A percentile compares a stretch with the other conserved stretches of the same genome.
Conservation (phyloP, 2,329 filamentous ascomycete genomes). For the Hortaea werneckii region DNA sequence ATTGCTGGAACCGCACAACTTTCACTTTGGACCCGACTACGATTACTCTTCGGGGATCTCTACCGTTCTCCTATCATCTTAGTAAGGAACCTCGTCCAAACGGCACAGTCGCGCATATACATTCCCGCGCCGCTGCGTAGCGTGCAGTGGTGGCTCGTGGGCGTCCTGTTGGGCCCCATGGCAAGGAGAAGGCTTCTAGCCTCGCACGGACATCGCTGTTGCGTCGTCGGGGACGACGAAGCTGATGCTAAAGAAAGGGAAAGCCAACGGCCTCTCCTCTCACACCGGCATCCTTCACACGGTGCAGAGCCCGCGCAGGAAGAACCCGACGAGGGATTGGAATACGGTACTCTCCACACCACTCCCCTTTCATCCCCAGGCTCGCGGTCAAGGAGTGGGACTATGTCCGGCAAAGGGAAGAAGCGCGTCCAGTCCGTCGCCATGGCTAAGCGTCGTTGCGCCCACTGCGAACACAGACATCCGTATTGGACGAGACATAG, state of each 20-base stretch:
- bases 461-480: background rate
- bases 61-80: conserved; percentile 19
- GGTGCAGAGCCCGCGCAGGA: background rate
- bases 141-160: conserved; percentile 27
- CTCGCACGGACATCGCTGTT: background rate
- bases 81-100: conserved; percentile 21
- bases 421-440: conserved; percentile 9
- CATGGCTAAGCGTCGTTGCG: background rate
- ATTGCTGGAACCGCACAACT: background rate
- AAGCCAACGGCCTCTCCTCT: conserved; percentile 5
- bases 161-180: conserved; percentile 25
- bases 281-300: background rate
- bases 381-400: background rate
- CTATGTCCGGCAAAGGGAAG: conserved; percentile 15
- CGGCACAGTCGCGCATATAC: conserved; percentile 18
- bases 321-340: conserved; percentile 6
- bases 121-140: conserved; percentile 19
- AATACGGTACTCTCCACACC: conserved; percentile 12
- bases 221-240: background rate
- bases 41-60: conserved; percentile 18
- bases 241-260: background rate
- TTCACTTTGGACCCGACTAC: conserved; percentile 15
- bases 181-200: conserved; percentile 21
- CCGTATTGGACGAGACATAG: conserved; percentile 14
- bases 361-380: background rate